These are phyloP conservation scores for Claviceps monticola DNA, from an alignment of 2,329 filamentous ascomycete genomes.

Conservation along the genomic window DNA sequence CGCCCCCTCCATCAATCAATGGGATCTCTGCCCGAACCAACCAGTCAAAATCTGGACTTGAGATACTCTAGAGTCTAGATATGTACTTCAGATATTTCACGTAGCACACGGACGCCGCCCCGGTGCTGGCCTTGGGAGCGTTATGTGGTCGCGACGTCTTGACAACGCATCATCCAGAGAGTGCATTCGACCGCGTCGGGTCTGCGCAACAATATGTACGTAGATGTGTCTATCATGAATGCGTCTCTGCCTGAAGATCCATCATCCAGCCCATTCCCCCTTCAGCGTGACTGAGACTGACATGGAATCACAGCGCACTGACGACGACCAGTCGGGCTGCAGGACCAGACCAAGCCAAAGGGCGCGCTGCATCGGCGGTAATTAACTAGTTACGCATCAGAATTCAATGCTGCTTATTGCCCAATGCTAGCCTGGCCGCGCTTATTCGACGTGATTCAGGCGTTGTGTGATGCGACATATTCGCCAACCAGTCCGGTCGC, in stretches of 20 bases:
- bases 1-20: neutral
- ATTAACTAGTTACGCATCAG: slow-evolving; percentile 4
- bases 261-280: neutral
- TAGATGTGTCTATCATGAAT: slow-evolving; percentile 1
- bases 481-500: neutral
- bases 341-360: neutral
- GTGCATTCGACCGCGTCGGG: neutral
- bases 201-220: neutral
- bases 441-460: slow-evolving; percentile 11
- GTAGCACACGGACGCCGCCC: no score
- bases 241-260: slow-evolving; percentile 8
- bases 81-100: no score
- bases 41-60: neutral
- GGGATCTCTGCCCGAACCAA: neutral
- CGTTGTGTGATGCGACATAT: neutral
- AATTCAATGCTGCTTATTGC: slow-evolving; percentile 16
- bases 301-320: neutral
- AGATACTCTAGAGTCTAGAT: neutral
- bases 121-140: slow-evolving; percentile 10
- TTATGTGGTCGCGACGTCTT: slow-evolving; percentile 23
- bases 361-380: neutral
- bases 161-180: slow-evolving; percentile 35
- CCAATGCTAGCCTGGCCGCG: slow-evolving; percentile 17
- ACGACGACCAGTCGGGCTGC: neutral
- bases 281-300: neutral